Evolutionary conservation across 495 filamentous ascomycete genomes (phyloP).

Genomic region (Neurospora hispaniola): DNA sequence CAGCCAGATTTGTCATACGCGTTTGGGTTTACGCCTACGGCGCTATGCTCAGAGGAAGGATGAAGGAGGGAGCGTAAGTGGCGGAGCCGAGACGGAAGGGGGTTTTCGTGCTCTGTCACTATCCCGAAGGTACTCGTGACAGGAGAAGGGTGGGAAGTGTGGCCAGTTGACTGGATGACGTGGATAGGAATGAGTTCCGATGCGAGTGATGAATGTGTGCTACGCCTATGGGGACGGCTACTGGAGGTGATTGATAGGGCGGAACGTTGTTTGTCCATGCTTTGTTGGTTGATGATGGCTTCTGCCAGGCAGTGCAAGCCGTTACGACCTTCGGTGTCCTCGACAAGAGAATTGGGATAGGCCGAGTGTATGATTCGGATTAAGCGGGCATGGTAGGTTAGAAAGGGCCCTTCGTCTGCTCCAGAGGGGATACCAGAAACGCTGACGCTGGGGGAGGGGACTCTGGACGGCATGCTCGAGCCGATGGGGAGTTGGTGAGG

Average conservation of each 20-base stretch:
- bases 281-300: slow-evolving; percentile 23
- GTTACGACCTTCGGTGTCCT: slow-evolving; percentile 36
- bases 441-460: not conserved
- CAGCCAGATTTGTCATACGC: slow-evolving; percentile 32
- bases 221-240: slow-evolving; percentile 11
- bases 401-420: slow-evolving; percentile 9
- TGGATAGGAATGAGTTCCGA: not conserved
- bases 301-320: slow-evolving; percentile 41
- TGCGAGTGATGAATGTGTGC: slow-evolving; percentile 3
- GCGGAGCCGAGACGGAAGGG: slow-evolving; percentile 17
- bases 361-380: slow-evolving; percentile 26
- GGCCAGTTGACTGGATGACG: not conserved
- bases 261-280: slow-evolving; percentile 14
- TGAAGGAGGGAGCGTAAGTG: slow-evolving; percentile 26
- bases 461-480: not conserved
- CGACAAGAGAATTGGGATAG: slow-evolving; percentile 17
- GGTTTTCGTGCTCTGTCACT: slow-evolving; percentile 1
- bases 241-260: not conserved
- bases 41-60: not conserved
- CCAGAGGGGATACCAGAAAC: not conserved
- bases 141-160: not conserved
- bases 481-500: not conserved
- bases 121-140: not conserved
- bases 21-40: slow-evolving; percentile 28
- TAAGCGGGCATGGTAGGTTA: slow-evolving; percentile 23